A percentile compares a stretch with the other conserved stretches of the same genome.
Conservation (phyloP, 73 alveolate genomes). For the Halteria grandinella region DNA sequence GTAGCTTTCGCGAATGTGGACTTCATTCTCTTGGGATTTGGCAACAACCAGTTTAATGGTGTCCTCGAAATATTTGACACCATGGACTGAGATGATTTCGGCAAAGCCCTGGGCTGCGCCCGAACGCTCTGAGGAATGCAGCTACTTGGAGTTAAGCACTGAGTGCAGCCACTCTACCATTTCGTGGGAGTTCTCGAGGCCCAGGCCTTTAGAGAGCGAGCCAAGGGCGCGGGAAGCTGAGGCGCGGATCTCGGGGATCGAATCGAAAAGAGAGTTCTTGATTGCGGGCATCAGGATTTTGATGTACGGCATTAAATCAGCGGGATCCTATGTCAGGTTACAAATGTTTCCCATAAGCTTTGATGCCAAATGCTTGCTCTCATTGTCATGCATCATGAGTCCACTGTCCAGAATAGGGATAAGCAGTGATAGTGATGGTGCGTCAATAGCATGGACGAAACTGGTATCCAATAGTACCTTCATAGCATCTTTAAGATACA, state of each 20-base stretch:
- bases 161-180: constrained; percentile 58
- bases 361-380: constrained; percentile 71
- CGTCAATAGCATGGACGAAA: constrained; percentile 81
- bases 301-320: constrained; percentile 79
- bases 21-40: constrained; percentile 37
- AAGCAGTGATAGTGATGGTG: constrained; percentile 77
- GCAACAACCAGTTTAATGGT: constrained; percentile 33
- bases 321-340: constrained; percentile 73
- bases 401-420: constrained; percentile 79
- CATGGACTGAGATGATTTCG: constrained; percentile 73
- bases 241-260: constrained; percentile 83
- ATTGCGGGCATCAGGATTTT: constrained; percentile 73
- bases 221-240: constrained; percentile 80
- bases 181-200: constrained; percentile 61
- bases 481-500: constrained; percentile 64
- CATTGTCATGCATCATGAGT: constrained; percentile 73
- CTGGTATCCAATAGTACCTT: constrained; percentile 78
- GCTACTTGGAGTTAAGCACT: constrained; percentile 12
- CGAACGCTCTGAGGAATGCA: constrained; percentile 59
- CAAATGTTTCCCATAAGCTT: constrained; percentile 82
- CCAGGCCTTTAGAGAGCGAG: constrained; percentile 72
- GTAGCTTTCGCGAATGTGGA: constrained; percentile 69
- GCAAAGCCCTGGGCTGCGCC: constrained; percentile 88
- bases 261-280: constrained; percentile 76
- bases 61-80: constrained; percentile 64